Conservation (phyloP, 2,329 filamentous ascomycete species). For the Gnomoniopsis smithogilvyi region DNA sequence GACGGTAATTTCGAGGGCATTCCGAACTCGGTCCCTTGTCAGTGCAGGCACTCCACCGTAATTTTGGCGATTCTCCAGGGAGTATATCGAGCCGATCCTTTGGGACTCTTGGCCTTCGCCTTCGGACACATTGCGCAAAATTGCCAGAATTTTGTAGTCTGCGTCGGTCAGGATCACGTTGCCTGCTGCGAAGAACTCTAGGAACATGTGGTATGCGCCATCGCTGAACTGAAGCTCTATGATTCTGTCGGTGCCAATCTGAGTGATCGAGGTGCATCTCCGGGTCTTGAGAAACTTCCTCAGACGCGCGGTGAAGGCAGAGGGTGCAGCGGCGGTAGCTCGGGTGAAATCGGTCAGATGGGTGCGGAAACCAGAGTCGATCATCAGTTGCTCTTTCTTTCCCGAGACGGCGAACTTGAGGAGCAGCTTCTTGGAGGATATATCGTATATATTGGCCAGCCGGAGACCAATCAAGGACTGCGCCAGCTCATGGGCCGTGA, state of each 20-base stretch:
- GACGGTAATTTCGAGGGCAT: conserved; percentile 65
- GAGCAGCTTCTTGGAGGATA: conserved; percentile 91
- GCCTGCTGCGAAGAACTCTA: conserved; percentile 96
- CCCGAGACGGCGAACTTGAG: conserved; percentile 93
- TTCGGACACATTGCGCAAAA: conserved; percentile 77
- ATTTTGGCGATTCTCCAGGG: conserved; percentile 79
- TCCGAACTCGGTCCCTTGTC: conserved; percentile 68
- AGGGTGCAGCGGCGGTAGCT: conserved; percentile 79
- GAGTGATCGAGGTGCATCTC: conserved; percentile 73
- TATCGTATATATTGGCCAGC: conserved; percentile 91
- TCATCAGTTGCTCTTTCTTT: conserved; percentile 81
- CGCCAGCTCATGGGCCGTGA: conserved; percentile 91
- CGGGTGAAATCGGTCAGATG: conserved; percentile 90
- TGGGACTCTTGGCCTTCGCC: conserved; percentile 83
- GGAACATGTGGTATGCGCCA: conserved; percentile 79
- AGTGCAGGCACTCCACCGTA: conserved; percentile 71
- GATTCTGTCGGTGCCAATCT: conserved; percentile 90
- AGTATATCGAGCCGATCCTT: conserved; percentile 73
- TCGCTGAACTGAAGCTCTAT: conserved; percentile 92
- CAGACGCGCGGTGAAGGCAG: conserved; percentile 77
- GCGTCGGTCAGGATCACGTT: conserved; percentile 91
- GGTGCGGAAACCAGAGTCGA: conserved; percentile 94
- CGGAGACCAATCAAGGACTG: conserved; percentile 72
- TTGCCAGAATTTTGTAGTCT: conserved; percentile 75
- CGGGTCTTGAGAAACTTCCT: conserved; percentile 87